A percentile compares a stretch with the other conserved stretches of the same genome.
Conservation (phyloP, 192 early-diverging fungal species). For the Neocallimastix lanati region DNA sequence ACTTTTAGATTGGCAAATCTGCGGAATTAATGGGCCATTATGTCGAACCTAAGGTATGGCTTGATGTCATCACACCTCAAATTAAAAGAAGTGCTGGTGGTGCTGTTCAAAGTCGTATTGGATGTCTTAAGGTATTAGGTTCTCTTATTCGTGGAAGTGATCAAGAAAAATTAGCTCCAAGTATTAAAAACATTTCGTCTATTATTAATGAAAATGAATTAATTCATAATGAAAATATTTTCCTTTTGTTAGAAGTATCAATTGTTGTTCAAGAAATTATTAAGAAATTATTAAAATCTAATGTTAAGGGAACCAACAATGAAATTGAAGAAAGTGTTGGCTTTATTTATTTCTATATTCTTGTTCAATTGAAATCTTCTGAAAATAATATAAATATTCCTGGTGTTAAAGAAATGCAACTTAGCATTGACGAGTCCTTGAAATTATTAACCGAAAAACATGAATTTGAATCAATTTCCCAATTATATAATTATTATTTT, state of each 20-base stretch:
- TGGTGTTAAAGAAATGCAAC: neutral
- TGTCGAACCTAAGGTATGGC: conserved; percentile 21
- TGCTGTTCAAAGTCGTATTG: conserved; percentile 12
- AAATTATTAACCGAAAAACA: neutral
- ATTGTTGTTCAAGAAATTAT: conserved; percentile 11
- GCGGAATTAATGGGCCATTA: conserved; percentile 15
- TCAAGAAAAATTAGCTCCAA: neutral
- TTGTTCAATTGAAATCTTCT: neutral
- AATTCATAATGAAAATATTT: conserved; percentile 16
- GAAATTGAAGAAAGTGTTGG: neutral
- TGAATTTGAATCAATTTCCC: neutral
- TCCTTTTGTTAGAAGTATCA: conserved; percentile 10
- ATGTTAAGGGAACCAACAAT: neutral
- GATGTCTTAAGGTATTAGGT: conserved; percentile 14
- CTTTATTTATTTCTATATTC: neutral
- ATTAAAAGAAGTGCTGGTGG: conserved; percentile 12
- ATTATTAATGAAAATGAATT: conserved; percentile 17
- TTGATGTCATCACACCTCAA: conserved; percentile 14
- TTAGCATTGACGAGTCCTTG: neutral
- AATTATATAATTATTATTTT: neutral
- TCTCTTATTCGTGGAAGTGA: conserved; percentile 13
- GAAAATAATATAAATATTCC: neutral
- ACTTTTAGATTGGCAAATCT: conserved; percentile 4
- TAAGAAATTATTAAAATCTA: conserved; percentile 1
- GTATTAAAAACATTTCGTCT: conserved; percentile 3